Base-by-base conservation (phyloP, 1,284 basidiomycete species). In the Polyporus tsugae region DNA sequence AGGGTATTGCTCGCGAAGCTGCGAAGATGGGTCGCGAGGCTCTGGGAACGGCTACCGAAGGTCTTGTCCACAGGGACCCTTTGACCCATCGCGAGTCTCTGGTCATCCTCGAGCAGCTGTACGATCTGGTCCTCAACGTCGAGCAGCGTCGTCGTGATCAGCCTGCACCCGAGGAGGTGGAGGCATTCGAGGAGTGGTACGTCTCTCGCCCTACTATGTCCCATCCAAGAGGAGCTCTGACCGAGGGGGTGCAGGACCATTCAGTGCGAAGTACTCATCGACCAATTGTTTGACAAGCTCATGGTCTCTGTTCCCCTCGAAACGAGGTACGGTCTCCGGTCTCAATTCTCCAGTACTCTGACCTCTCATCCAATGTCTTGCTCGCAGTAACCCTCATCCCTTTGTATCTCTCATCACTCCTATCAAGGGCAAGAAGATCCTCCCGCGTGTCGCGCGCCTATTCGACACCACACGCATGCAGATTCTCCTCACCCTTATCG, bases 321-420 rank as follows among this genome's bases (percentile, higher is more conserved):
- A 78, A 93, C 95, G 44, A 96, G 95, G 92, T 89, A 72, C 35
- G 62, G 64, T 19, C 15, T 6, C 35, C 35, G 62, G 64, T 19
- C 15, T 6, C 35, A 36, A 29, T 29, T 7, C 10, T 60, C 22
- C 6, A n/a, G 22, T 53, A 49, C 33, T 60, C 52, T 35, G 60
- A 64, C 42, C 29, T 55, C 62, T 74, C 36, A 39, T 46, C 57
- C 49, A 22, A 62, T 29, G 7, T 25, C 19, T 22, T 22, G 29
- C 60, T 42, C 70, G 39, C 74, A 96, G 95, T 77, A 87, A 94
- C 70, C 97, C 97, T 5, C 98, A 99, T 82, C 98, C 98, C 0
- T 99, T 99, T 82, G 92, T 99, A 74, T 96, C 96, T 1, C 86
- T 99, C 53, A 86, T 99, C 59, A 89, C 88, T 42, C 92, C 95